Evolutionary conservation across 208 protist genomes (phyloP), one percentile per base, ranked within the genome.

Genomic region (Crithidia sp.): DNA sequence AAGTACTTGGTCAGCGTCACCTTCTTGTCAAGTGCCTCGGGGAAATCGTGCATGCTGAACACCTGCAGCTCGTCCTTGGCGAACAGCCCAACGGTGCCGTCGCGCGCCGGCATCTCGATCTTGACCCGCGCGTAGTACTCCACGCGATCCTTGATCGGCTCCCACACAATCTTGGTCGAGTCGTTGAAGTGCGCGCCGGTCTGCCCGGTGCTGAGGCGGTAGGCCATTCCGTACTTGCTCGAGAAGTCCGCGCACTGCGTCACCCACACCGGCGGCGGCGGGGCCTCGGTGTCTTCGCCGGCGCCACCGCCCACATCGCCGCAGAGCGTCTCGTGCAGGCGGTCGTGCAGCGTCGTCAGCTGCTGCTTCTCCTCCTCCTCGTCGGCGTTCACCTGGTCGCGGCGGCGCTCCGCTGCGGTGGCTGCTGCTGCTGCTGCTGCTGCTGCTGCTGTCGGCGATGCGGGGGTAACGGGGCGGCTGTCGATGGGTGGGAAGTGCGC

Each of bases 111-210:
- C 55, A 92, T 76, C 66, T 87, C 78, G 7, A 83, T 75, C 78
- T 95, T 89, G 44, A 91, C 77, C 7, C 84, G 74, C 39, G 81
- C 77, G 63, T 89, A 90, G 72, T 98, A 98, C 81, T 96, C 90
- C 37, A 95, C 85, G 16, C 83, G 82, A 47, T 79, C 84, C 50
- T 77, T 86, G 44, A 87, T 85, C 37, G 85, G 71, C 76, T 94
- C 82, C 82, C 96, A 95, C 39, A 98, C 83, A 52, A 99, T 98
- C 79, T 98, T 98, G 8, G 97, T 99, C 17, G 77, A 82, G 87
- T 99, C 98, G 86, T 99, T 99, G 86, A 99, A 99, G 81, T 97
- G 90, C n/a, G 94, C 98, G 16, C 99, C 99, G 63, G 96, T 89
- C 44, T 90, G 85, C 13, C 96, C 95, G 78, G 96, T 97, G 77